A percentile compares a stretch with the other conserved stretches of the same genome.
phyloP scores from a whole-genome alignment of 2,329 filamentous ascomycete genomes.

The Coniosporium tulheliwenetii region DNA sequence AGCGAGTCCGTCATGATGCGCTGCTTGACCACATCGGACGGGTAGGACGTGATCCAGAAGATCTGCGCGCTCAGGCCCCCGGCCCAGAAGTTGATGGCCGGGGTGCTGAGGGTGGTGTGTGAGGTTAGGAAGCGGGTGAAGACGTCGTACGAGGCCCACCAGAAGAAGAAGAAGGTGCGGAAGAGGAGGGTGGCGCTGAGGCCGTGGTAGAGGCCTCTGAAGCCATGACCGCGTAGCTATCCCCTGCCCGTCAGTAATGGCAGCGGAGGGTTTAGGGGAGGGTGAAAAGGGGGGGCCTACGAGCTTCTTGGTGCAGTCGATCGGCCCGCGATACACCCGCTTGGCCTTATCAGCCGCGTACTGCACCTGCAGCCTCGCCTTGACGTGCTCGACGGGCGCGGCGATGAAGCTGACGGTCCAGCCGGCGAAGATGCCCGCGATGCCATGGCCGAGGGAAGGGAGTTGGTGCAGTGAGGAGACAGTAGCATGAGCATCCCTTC shows the following conservation, averaged over 20 bases:
- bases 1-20: conserved; percentile 91
- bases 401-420: conserved; percentile 85
- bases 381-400: conserved; percentile 87
- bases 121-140: conserved; percentile 53
- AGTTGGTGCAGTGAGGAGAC: conserved; percentile 35
- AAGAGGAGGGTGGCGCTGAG: conserved; percentile 75
- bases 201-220: conserved; percentile 73
- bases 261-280: not conserved
- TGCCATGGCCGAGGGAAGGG: conserved; percentile 65
- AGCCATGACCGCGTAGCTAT: conserved; percentile 45
- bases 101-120: conserved; percentile 55
- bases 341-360: conserved; percentile 68
- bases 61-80: conserved; percentile 84
- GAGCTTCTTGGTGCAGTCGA: conserved; percentile 67
- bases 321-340: conserved; percentile 68
- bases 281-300: conserved; percentile 12
- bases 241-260: not conserved
- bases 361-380: conserved; percentile 85
- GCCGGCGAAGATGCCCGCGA: conserved; percentile 78
- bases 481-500: conserved; percentile 7
- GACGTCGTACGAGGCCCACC: conserved; percentile 93
- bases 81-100: conserved; percentile 91
- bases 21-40: conserved; percentile 88
- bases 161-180: conserved; percentile 89
- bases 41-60: conserved; percentile 89